Evolutionary conservation across 306 rosid genomes (phyloP).

Genomic region (Rosa rugosa): DNA sequence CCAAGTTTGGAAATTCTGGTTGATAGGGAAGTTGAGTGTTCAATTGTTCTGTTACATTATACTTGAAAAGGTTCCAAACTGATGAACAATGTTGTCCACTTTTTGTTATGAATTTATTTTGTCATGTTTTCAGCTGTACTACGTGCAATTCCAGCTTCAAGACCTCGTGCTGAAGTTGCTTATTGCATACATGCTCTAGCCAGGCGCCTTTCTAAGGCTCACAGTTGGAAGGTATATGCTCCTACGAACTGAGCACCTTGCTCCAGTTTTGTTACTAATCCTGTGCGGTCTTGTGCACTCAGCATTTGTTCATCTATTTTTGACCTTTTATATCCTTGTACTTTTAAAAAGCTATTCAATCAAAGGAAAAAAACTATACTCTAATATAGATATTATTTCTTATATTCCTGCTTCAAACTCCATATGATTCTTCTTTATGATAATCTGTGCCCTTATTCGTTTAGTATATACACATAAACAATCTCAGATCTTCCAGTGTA

Average conservation of each 20-base stretch:
- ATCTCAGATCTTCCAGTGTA: not conserved
- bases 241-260: not conserved
- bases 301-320: not conserved
- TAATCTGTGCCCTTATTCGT: not conserved
- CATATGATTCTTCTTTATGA: not conserved
- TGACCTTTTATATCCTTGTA: not conserved
- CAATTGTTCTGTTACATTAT: not conserved
- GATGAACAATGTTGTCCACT: not conserved
- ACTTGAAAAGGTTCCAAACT: not conserved
- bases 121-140: constrained; percentile 13
- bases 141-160: constrained; percentile 14
- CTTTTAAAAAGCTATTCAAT: not conserved
- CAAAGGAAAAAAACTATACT: not conserved
- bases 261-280: not conserved
- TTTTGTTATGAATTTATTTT: not conserved
- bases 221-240: constrained; percentile 23
- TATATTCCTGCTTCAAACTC: not conserved
- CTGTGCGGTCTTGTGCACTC: not conserved
- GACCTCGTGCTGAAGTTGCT: constrained; percentile 20
- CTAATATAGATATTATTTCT: not conserved
- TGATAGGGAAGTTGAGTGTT: not conserved
- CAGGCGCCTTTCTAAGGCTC: constrained; percentile 15
- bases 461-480: not conserved
- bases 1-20: not conserved
- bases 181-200: constrained; percentile 25